Evolutionary conservation across 2,329 filamentous ascomycete species (phyloP).

Genomic region (Fusarium sulawesiense): DNA sequence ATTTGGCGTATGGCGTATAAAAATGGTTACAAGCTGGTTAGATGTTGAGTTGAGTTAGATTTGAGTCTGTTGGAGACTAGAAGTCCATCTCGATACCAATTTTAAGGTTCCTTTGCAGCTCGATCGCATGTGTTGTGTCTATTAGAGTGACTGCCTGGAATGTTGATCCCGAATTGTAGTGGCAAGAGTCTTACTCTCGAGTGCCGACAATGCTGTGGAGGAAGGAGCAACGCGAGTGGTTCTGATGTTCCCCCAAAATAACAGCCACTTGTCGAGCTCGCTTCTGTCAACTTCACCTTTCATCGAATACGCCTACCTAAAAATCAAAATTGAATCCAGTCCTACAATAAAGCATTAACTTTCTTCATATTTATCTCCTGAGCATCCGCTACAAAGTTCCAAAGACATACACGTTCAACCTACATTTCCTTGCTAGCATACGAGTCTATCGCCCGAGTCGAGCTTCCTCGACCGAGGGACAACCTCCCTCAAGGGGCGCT

Average conservation of each 20-base stretch:
- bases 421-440: background rate
- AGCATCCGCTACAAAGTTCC: background rate
- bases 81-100: constrained; percentile 43
- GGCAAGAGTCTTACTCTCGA: too few relatives aligned
- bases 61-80: constrained; percentile 30
- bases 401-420: background rate
- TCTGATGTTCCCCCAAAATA: background rate
- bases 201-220: background rate
- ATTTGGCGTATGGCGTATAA: constrained; percentile 45
- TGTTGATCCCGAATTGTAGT: background rate
- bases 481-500: background rate
- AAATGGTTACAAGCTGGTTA: constrained; percentile 40
- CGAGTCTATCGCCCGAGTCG: background rate
- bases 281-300: background rate
- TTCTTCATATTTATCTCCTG: background rate
- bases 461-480: background rate
- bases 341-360: background rate
- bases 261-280: background rate
- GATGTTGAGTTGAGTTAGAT: constrained; percentile 42
- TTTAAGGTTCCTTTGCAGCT: constrained; percentile 22
- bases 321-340: background rate
- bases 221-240: background rate
- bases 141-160: background rate
- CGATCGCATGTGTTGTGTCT: background rate
- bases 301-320: background rate